Conservation (phyloP, 202 grass and related monocot genomes). For the Digitaria exilis region DNA sequence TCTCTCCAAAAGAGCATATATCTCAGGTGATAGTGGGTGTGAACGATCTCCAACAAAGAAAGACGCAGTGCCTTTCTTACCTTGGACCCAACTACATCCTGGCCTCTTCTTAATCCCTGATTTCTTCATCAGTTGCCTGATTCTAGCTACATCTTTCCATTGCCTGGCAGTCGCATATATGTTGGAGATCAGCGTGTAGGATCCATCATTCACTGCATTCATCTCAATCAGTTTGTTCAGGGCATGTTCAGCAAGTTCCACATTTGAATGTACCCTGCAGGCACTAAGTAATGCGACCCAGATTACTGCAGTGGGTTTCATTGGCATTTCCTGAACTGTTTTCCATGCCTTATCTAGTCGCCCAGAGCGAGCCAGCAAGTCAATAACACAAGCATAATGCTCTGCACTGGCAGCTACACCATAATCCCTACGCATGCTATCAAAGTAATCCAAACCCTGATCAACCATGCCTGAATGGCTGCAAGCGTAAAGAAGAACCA, state of each 20-base stretch:
- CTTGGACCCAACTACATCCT: constrained; percentile 85
- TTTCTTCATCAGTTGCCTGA: constrained; percentile 65
- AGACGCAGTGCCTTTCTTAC: constrained; percentile 67
- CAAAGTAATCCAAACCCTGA: constrained; percentile 66
- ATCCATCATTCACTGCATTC: constrained; percentile 70
- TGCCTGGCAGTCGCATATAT: constrained; percentile 76
- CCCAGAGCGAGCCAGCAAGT: constrained; percentile 72
- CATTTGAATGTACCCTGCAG: constrained; percentile 74
- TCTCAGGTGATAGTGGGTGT: constrained; percentile 61
- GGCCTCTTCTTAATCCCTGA: constrained; percentile 76
- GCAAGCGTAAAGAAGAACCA: constrained; percentile 85
- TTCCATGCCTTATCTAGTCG: constrained; percentile 74
- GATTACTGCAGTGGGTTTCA: constrained; percentile 69
- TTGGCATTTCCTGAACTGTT: constrained; percentile 71
- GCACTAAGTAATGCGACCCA: constrained; percentile 79
- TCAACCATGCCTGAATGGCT: constrained; percentile 87
- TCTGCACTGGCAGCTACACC: constrained; percentile 54
- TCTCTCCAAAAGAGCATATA: constrained; percentile 63
- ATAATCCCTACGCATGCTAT: constrained; percentile 62
- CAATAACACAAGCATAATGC: constrained; percentile 84
- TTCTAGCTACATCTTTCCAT: constrained; percentile 81
- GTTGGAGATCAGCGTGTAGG: constrained; percentile 82
- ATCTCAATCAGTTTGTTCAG: constrained; percentile 55
- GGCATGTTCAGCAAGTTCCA: constrained; percentile 85
- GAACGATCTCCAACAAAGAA: constrained; percentile 86